Conservation (phyloP, 2,329 filamentous ascomycete species). For the Elsinoe ampelina region DNA sequence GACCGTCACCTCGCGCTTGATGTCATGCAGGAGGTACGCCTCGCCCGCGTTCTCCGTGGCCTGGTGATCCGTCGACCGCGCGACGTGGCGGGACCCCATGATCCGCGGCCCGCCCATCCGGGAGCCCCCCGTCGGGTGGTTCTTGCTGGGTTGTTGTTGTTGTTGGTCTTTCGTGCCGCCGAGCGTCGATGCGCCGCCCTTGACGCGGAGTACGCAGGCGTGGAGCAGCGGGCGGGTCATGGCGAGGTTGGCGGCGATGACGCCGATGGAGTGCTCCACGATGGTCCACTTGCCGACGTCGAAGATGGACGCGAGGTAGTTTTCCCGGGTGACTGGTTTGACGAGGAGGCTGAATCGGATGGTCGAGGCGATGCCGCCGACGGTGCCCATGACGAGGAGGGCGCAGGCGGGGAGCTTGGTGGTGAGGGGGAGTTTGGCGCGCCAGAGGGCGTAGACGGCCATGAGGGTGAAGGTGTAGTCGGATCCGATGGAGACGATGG, state of each 20-base stretch:
- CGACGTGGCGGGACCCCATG: not conserved
- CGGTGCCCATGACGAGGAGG: constrained; percentile 1
- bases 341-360: constrained; percentile 6
- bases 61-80: not conserved
- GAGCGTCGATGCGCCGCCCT: not conserved
- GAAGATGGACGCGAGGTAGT: constrained; percentile 21
- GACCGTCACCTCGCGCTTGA: constrained; percentile 6
- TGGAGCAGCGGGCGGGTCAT: constrained; percentile 27
- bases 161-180: not conserved
- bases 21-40: constrained; percentile 6
- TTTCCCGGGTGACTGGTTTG: constrained; percentile 17
- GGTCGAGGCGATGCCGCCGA: constrained; percentile 8
- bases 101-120: not conserved
- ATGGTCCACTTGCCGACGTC: constrained; percentile 23
- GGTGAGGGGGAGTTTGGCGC: constrained; percentile 12
- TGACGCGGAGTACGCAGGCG: constrained; percentile 6
- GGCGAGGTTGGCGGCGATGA: constrained; percentile 26
- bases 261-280: constrained; percentile 28
- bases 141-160: not conserved
- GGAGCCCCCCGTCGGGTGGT: not conserved
- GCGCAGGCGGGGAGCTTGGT: constrained; percentile 3
- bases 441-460: constrained; percentile 29
- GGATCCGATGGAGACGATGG: constrained; percentile 26
- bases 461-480: constrained; percentile 30
- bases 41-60: not conserved